Evolutionary conservation across 108 stramenopile species (phyloP).

Genomic region (Asterionellopsis glacialis): DNA sequence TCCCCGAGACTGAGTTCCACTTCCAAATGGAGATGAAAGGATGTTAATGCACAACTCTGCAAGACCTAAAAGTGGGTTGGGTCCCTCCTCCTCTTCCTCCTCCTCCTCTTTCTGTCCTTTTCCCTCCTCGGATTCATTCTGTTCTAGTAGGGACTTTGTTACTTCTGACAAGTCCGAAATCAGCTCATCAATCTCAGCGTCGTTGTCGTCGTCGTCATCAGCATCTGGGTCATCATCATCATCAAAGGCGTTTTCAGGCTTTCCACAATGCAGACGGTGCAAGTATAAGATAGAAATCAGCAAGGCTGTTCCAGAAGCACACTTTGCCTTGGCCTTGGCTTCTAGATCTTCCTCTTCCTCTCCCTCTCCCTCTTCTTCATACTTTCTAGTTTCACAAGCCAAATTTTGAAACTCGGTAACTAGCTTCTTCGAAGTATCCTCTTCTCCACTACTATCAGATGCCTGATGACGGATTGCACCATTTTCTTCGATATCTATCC

Average conservation of each 20-base stretch:
- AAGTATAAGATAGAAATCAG: constrained; percentile 40
- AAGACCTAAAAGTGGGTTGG: constrained; percentile 51
- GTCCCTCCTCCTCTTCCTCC: constrained; percentile 18
- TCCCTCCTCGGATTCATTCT: neutral
- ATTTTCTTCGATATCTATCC: constrained; percentile 33
- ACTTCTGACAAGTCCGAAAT: constrained; percentile 51
- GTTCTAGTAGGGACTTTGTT: constrained; percentile 17
- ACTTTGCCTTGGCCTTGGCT: constrained; percentile 34
- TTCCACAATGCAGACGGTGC: constrained; percentile 49
- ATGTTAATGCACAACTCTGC: constrained; percentile 62
- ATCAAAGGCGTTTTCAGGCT: constrained; percentile 17
- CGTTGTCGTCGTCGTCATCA: constrained; percentile 56
- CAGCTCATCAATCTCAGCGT: constrained; percentile 42
- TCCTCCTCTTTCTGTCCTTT: constrained; percentile 7
- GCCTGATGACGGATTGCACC: constrained; percentile 22
- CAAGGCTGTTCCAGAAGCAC: constrained; percentile 33
- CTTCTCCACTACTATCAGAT: constrained; percentile 9
- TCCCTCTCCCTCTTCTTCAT: constrained; percentile 16
- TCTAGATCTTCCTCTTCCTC: neutral
- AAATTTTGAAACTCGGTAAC: constrained; percentile 30
- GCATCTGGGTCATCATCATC: constrained; percentile 56
- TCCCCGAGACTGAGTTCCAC: constrained; percentile 47
- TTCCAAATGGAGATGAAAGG: constrained; percentile 62
- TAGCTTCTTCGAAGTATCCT: constrained; percentile 10
- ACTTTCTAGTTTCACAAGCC: constrained; percentile 12